Conservation (phyloP, 2,329 filamentous ascomycete genomes). For the Furcasterigmium furcatum region DNA sequence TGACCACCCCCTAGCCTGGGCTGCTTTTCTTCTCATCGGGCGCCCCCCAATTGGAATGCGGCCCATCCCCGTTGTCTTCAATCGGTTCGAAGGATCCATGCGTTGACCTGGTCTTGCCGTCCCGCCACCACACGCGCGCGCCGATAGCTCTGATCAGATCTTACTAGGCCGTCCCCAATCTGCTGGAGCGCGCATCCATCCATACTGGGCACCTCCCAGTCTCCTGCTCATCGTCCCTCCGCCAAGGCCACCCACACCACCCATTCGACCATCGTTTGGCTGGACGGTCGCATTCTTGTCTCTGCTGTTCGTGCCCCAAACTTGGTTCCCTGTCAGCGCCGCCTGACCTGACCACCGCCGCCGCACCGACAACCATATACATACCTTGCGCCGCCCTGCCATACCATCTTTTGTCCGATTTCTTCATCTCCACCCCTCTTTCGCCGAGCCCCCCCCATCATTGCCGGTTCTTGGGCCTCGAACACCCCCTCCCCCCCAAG, state of each 20-base stretch:
- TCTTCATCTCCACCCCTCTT: slow-evolving; percentile 11
- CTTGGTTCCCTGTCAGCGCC: slow-evolving; percentile 4
- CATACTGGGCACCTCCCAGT: background rate
- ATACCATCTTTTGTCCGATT: slow-evolving; percentile 10
- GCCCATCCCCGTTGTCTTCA: background rate
- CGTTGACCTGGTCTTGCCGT: slow-evolving; percentile 12
- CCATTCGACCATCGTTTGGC: slow-evolving; percentile 7
- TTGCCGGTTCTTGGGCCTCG: slow-evolving; percentile 3
- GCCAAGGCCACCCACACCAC: slow-evolving; percentile 12
- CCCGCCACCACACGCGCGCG: slow-evolving; percentile 14
- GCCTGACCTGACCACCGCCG: background rate
- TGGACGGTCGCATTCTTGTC: background rate
- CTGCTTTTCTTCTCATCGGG: slow-evolving; percentile 10
- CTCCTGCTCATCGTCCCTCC: slow-evolving; percentile 5
- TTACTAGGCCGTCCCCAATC: background rate
- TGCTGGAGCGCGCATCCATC: background rate
- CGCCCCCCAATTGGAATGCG: slow-evolving; percentile 1
- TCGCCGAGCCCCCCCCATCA: slow-evolving; percentile 7
- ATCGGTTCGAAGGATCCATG: slow-evolving; percentile 8
- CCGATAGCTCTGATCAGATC: slow-evolving; percentile 16
- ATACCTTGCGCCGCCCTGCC: slow-evolving; percentile 1
- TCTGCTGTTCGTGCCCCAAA: background rate
- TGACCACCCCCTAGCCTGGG: slow-evolving; percentile 11
- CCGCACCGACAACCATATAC: background rate
- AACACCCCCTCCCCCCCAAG: slow-evolving; percentile 2